Evolutionary conservation across 805 yeast species (phyloP).

Genomic region (Pichia pseudocactophila): DNA sequence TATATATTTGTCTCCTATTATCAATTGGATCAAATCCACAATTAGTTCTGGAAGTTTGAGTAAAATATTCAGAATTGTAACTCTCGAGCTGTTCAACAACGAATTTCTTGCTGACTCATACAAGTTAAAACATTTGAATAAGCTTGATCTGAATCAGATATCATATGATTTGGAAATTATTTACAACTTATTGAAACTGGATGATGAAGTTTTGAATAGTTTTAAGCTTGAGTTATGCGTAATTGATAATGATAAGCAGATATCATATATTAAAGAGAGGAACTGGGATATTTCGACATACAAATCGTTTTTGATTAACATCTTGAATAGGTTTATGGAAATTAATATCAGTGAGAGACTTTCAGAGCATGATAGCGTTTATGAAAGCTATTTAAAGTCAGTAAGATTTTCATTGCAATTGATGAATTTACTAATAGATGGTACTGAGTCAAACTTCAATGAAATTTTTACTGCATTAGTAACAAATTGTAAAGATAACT

Average conservation of each 20-base stretch:
- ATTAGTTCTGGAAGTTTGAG: constrained; percentile 47
- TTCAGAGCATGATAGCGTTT: constrained; percentile 6
- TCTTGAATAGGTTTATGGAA: constrained; percentile 39
- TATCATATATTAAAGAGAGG: constrained; percentile 33
- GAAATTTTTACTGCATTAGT: constrained; percentile 17
- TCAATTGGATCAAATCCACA: constrained; percentile 40
- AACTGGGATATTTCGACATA: constrained; percentile 52
- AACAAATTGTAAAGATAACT: constrained; percentile 6
- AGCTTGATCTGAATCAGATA: constrained; percentile 57
- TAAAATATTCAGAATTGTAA: constrained; percentile 49
- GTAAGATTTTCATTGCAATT: constrained; percentile 37
- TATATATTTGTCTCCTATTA: constrained; percentile 34
- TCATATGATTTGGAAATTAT: constrained; percentile 52
- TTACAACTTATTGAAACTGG: constrained; percentile 40
- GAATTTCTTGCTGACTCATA: constrained; percentile 19
- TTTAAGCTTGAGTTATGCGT: constrained; percentile 53
- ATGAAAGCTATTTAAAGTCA: constrained; percentile 29
- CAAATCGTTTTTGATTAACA: constrained; percentile 42
- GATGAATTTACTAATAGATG: constrained; percentile 41
- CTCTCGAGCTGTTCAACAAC: constrained; percentile 41
- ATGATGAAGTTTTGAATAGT: constrained; percentile 36
- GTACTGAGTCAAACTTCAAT: constrained; percentile 46
- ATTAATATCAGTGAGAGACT: constrained; percentile 16
- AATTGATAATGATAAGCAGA: constrained; percentile 36
- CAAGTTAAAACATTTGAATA: constrained; percentile 21